Evolutionary conservation across 1,284 basidiomycete species (phyloP).

Genomic region (Psilocybe mexicana): DNA sequence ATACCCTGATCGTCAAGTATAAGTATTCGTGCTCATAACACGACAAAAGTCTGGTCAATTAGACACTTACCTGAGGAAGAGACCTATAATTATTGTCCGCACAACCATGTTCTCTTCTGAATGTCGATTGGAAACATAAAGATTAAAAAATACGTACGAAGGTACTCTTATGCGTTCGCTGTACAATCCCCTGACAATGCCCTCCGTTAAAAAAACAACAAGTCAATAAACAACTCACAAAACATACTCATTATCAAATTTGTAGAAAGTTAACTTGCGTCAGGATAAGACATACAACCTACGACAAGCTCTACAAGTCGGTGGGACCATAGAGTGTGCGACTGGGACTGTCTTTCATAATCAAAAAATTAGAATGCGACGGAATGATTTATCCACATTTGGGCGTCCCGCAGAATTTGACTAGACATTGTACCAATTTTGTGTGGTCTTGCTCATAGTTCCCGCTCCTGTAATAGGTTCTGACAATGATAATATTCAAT

Average conservation of each 20-base stretch:
- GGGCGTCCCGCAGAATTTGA: slow-evolving; percentile 39
- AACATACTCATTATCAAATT: slow-evolving; percentile 64
- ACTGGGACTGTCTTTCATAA: slow-evolving; percentile 37
- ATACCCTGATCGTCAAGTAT: slow-evolving; percentile 34
- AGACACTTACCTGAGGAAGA: slow-evolving; percentile 36
- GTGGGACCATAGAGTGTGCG: slow-evolving; percentile 46
- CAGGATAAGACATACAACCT: slow-evolving; percentile 41
- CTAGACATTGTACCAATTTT: slow-evolving; percentile 53
- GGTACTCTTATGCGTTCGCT: slow-evolving; percentile 81
- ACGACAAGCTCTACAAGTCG: slow-evolving; percentile 47
- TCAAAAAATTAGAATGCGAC: slow-evolving; percentile 31
- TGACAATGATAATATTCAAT: slow-evolving; percentile 31
- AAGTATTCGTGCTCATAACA: not conserved
- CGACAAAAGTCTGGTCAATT: no score
- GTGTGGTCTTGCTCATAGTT: slow-evolving; percentile 43
- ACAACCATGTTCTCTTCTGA: no score
- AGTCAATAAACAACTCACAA: slow-evolving; percentile 58
- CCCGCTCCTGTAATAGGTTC: slow-evolving; percentile 73
- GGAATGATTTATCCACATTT: slow-evolving; percentile 28
- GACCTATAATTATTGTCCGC: slow-evolving; percentile 47
- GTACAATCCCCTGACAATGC: slow-evolving; percentile 59
- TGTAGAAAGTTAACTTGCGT: slow-evolving; percentile 74
- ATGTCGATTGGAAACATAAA: not conserved
- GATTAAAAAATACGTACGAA: slow-evolving; percentile 45
- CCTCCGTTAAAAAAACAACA: slow-evolving; percentile 67